Base-by-base conservation (phyloP, 441 rosid species). In the Biscutella laevigata region DNA sequence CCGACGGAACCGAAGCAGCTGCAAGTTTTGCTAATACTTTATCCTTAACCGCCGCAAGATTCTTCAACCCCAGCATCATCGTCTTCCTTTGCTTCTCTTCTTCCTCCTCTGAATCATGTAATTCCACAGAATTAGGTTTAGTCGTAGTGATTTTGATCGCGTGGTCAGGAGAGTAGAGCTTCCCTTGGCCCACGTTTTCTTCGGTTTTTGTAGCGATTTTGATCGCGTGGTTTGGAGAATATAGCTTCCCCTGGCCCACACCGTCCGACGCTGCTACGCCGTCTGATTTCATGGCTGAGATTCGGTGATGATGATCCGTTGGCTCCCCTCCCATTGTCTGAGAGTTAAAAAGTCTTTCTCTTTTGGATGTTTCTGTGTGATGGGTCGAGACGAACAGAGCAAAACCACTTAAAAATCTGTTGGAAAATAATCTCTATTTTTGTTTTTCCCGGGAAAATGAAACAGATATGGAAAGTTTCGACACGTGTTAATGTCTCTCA, bases 21-120 rank as follows among this genome's bases (percentile, higher is more conserved):
- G 56, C 59, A 27, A 76, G 64, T 47, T 76, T 79, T 57, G 65
- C 79, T 42, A 79, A 16, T 2, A 76, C 74, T 67, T 40, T 67
- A 19, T 73, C 81, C 53, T 75, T 78, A 4, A 78, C 67, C 32
- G 28, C 21, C 12, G 70, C 68, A n/a, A 75, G 53, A 39, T 55
- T 65, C 51, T 68, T 68, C 56, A 73, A 0, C 13, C 64, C 69
- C 43, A 43, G 53, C 47, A 69, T 43, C 43, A 37, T 51, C 50
- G 12, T 40, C 28, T 16, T 49, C 32, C 36, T 46, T 33, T 26
- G 20, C 35, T 53, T 60, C 62, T 49, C 27, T 22, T 4, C 10
- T 5, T 28, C 26, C 1, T 42, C 28, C 5, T 4, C 44, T 15
- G 14, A 1, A 19, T 32, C 34, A 5, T 32, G 39, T 29, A 49